Conservation (phyloP, 2,329 filamentous ascomycete genomes). For the Aureobasidium sp. region DNA sequence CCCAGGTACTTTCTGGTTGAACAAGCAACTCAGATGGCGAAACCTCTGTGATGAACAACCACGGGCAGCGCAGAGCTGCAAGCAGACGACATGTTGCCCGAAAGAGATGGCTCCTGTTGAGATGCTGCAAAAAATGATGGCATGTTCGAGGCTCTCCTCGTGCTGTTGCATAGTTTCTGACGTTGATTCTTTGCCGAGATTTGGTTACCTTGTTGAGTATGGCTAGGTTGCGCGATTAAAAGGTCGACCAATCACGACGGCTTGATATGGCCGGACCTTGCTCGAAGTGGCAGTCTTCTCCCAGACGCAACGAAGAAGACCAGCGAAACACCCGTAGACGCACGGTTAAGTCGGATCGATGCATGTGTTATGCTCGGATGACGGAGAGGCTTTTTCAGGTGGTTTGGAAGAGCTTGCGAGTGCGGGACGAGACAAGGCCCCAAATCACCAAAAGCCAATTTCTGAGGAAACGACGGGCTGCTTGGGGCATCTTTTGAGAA, state of each 20-base stretch:
- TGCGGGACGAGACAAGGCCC: constrained; percentile 13
- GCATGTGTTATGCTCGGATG: neutral
- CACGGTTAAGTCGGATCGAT: constrained; percentile 9
- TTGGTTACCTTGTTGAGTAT: constrained; percentile 4
- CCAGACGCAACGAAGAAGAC: neutral
- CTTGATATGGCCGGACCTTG: neutral
- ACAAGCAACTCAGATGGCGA: constrained; percentile 3
- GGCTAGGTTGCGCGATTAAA: constrained; percentile 13
- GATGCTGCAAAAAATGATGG: neutral
- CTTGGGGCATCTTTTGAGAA: constrained; percentile 8
- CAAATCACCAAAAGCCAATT: constrained; percentile 5
- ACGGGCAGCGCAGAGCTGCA: neutral
- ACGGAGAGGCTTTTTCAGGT: constrained; percentile 11
- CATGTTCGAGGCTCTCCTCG: neutral
- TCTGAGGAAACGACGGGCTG: neutral
- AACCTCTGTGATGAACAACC: neutral
- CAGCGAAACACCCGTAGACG: neutral
- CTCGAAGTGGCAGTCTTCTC: constrained; percentile 4
- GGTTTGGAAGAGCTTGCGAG: neutral
- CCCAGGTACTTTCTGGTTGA: neutral
- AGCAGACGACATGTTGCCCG: constrained; percentile 12
- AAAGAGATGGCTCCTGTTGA: neutral
- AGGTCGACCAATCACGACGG: neutral
- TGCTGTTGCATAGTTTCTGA: neutral
- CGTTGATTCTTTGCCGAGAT: constrained; percentile 8